Percentiles rank a stretch among this genome's conserved stretches.
These are phyloP conservation scores for Podospora comata DNA, from an alignment of 495 filamentous ascomycete genomes.

Conservation along the genomic window DNA sequence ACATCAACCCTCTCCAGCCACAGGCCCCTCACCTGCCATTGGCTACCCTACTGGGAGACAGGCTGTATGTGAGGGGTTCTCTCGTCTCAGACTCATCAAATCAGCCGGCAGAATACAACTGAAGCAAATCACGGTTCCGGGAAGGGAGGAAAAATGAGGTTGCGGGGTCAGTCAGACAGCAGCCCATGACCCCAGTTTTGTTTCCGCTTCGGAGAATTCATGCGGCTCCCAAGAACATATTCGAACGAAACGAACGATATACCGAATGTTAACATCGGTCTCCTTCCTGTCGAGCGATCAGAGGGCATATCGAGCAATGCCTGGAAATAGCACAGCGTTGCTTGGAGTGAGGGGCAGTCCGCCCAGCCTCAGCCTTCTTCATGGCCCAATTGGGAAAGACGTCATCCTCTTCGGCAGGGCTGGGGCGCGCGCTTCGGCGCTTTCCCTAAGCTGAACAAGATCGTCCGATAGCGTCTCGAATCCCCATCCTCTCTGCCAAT, in stretches of 20 bases:
- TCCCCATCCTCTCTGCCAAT: conserved; percentile 9
- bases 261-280: neutral
- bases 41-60: neutral
- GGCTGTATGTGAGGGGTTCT: neutral
- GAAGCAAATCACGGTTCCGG: neutral
- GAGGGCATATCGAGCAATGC: conserved; percentile 4
- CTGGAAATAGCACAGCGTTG: conserved; percentile 24
- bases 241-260: neutral
- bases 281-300: neutral
- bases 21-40: conserved; percentile 5
- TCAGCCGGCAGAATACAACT: neutral
- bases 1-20: conserved; percentile 4
- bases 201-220: conserved; percentile 8
- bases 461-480: conserved; percentile 13
- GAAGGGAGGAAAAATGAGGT: neutral
- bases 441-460: conserved; percentile 23
- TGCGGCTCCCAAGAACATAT: conserved; percentile 1
- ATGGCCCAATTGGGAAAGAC: conserved; percentile 21
- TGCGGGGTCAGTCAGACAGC: neutral
- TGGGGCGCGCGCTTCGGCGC: conserved; percentile 15
- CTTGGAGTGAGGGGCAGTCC: conserved; percentile 14
- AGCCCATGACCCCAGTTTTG: neutral
- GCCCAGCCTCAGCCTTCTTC: conserved; percentile 4
- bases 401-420: conserved; percentile 23
- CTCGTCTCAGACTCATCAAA: conserved; percentile 4